These are phyloP conservation scores for Hevea brasiliensis DNA, from an alignment of 345 rosid species.

Conservation along the genomic window DNA sequence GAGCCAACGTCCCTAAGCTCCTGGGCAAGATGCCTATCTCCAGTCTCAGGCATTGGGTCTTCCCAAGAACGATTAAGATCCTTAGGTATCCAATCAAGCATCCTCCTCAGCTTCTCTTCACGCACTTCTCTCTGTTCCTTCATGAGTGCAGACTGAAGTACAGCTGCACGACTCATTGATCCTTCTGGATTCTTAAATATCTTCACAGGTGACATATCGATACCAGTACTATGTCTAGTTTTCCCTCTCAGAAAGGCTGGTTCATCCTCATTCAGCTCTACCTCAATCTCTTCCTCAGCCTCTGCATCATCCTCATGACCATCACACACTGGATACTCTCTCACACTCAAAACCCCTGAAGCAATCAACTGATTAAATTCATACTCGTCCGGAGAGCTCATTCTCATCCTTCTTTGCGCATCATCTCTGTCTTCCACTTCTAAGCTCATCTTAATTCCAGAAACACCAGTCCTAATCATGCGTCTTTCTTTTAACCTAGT, in stretches of 20 bases:
- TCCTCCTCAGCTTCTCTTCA: slow-evolving; percentile 83
- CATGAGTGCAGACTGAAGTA: slow-evolving; percentile 85
- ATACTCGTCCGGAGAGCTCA: slow-evolving; percentile 88
- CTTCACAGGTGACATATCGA: slow-evolving; percentile 86
- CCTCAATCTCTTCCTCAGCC: slow-evolving; percentile 90
- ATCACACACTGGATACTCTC: slow-evolving; percentile 72
- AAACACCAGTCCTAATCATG: slow-evolving; percentile 51
- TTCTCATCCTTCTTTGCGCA: slow-evolving; percentile 51
- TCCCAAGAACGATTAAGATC: slow-evolving; percentile 99
- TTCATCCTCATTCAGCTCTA: slow-evolving; percentile 87
- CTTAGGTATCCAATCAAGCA: slow-evolving; percentile 92
- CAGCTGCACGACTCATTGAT: slow-evolving; percentile 88
- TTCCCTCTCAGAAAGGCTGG: slow-evolving; percentile 85
- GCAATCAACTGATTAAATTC: slow-evolving; percentile 91
- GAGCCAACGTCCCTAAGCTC: slow-evolving; percentile 88
- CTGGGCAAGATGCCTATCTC: slow-evolving; percentile 90
- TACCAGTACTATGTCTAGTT: slow-evolving; percentile 49
- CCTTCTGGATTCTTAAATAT: slow-evolving; percentile 94
- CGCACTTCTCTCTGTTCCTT: slow-evolving; percentile 81
- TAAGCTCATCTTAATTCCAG: too few species aligned
- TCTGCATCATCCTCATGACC: slow-evolving; percentile 68
- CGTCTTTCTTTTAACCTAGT: slow-evolving; percentile 50
- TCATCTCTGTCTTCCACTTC: not conserved
- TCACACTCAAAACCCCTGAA: slow-evolving; percentile 63
- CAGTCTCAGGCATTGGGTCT: slow-evolving; percentile 90